These are phyloP conservation scores for Sugiyamaella castrensis DNA, from an alignment of 1,139 yeast genomes.

Conservation along the genomic window DNA sequence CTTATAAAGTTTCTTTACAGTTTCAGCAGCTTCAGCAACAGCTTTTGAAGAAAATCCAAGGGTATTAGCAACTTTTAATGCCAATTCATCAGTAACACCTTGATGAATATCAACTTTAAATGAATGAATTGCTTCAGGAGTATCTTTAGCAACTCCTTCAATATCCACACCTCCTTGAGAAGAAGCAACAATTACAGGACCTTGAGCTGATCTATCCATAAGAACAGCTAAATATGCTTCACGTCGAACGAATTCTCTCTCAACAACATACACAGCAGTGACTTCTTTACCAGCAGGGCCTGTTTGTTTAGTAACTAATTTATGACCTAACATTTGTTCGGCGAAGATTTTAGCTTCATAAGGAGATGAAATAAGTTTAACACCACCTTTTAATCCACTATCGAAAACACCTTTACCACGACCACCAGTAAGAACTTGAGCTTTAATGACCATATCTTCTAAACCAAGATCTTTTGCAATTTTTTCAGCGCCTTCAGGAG, in stretches of 20 bases:
- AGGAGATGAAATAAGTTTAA: slow-evolving; percentile 79
- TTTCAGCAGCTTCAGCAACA: slow-evolving; percentile 79
- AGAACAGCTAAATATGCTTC: slow-evolving; percentile 95
- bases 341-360: slow-evolving; percentile 87
- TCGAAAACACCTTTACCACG: slow-evolving; percentile 99
- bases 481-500: slow-evolving; percentile 82
- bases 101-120: slow-evolving; percentile 72
- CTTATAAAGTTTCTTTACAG: slow-evolving; percentile 82
- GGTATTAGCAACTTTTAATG: slow-evolving; percentile 69
- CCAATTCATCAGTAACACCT: slow-evolving; percentile 80
- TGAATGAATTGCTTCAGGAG: slow-evolving; percentile 90
- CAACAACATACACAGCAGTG: slow-evolving; percentile 93
- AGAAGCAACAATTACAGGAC: slow-evolving; percentile 92
- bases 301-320: slow-evolving; percentile 95
- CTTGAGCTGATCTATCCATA: slow-evolving; percentile 88
- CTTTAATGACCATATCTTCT: slow-evolving; percentile 88
- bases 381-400: slow-evolving; percentile 96
- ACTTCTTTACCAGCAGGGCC: slow-evolving; percentile 97
- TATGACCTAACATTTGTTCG: slow-evolving; percentile 85
- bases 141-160: slow-evolving; percentile 93
- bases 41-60: slow-evolving; percentile 82
- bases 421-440: slow-evolving; percentile 99
- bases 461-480: slow-evolving; percentile 66
- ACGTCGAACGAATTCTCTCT: slow-evolving; percentile 87
- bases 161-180: slow-evolving; percentile 99